Percentiles rank a stretch among this genome's conserved stretches.
phyloP scores from a whole-genome alignment of 192 early-diverging fungal genomes.

The Chytriomyces sp. region DNA sequence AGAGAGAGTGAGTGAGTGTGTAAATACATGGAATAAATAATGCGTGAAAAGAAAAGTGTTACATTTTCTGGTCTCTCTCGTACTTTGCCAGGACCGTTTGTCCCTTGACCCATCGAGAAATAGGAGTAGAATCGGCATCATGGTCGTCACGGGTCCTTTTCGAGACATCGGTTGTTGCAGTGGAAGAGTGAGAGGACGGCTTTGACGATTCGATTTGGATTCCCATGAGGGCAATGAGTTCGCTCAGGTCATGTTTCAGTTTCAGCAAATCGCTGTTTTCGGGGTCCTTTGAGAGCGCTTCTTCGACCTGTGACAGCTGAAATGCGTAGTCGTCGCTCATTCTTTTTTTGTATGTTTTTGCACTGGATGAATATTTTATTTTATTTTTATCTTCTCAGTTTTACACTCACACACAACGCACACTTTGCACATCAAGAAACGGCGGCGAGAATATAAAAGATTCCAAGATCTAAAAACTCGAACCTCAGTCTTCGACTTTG shows the following conservation, averaged over 20 bases:
- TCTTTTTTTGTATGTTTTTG: background rate
- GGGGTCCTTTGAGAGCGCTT: conserved; percentile 70
- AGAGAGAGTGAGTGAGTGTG: conserved; percentile 3
- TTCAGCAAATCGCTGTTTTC: conserved; percentile 71
- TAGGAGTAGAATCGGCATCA: background rate
- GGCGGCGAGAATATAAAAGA: too few species aligned
- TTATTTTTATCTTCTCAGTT: too few species aligned
- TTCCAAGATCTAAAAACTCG: too few species aligned
- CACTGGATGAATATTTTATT: too few species aligned
- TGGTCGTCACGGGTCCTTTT: background rate
- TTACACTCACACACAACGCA: too few species aligned
- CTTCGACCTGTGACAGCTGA: conserved; percentile 72
- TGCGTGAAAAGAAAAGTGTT: conserved; percentile 54
- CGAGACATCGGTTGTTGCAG: too few species aligned
- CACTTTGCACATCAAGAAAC: too few species aligned
- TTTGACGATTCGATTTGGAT: conserved; percentile 12
- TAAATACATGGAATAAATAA: conserved; percentile 11
- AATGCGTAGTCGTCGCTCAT: conserved; percentile 59
- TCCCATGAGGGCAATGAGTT: conserved; percentile 67
- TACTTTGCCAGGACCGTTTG: conserved; percentile 70
- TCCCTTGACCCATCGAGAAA: conserved; percentile 53
- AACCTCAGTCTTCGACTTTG: too few species aligned
- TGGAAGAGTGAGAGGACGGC: background rate
- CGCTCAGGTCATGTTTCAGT: conserved; percentile 67
- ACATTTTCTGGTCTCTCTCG: conserved; percentile 69